Evolutionary conservation across 192 early-diverging fungal genomes (phyloP).

Genomic region (Coemansia erecta): DNA sequence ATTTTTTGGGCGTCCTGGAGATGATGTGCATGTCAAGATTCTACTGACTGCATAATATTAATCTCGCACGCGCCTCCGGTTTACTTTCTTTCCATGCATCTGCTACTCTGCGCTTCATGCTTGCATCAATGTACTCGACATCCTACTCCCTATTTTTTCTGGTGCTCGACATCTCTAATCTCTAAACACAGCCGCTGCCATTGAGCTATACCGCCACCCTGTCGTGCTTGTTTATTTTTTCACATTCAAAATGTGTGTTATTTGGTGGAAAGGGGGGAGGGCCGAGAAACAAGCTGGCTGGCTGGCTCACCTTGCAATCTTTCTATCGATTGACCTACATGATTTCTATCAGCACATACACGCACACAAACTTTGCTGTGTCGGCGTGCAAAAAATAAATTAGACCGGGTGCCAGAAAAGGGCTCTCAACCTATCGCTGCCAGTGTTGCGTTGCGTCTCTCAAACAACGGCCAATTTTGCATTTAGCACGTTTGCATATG

Average conservation of each 20-base stretch:
- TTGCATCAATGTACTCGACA: conserved; percentile 2
- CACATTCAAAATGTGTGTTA: not conserved
- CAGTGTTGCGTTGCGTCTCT: no score
- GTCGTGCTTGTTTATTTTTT: not conserved
- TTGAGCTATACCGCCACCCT: not conserved
- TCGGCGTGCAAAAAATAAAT: no score
- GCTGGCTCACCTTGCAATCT: not conserved
- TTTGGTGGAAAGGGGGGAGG: not conserved
- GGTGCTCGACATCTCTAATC: not conserved
- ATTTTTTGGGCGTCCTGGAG: no score
- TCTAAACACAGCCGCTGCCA: no score
- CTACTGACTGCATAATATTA: conserved; percentile 11
- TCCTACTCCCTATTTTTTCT: not conserved
- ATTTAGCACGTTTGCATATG: no score
- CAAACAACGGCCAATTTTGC: no score
- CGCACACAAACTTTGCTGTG: no score
- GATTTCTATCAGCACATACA: not conserved
- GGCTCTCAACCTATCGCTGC: no score
- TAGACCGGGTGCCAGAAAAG: no score
- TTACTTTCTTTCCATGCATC: conserved; percentile 6
- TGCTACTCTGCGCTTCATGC: not conserved
- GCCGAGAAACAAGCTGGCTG: not conserved
- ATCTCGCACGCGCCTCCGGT: conserved; percentile 14
- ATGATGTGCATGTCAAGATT: not conserved
- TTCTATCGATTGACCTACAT: conserved; percentile 6